Evolutionary conservation across 179 eudicot genomes (phyloP).

Genomic region (Actinidia arguta): DNA sequence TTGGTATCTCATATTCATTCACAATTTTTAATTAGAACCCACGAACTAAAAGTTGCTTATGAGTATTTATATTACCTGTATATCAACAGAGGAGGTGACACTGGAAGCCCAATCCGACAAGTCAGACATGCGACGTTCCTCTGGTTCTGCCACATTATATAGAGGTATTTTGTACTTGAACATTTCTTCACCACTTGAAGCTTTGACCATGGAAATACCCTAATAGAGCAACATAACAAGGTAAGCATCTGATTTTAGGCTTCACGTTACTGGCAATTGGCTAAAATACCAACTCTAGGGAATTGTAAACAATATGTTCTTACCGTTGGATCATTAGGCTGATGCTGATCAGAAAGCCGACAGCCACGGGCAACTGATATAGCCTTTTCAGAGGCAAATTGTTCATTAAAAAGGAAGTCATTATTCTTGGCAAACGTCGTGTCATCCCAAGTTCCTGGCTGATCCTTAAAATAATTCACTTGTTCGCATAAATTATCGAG

Average conservation of each 20-base stretch:
- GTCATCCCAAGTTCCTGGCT: conserved; percentile 38
- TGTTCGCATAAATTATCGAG: conserved; percentile 83
- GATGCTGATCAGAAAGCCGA: conserved; percentile 67
- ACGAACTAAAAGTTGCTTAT: not conserved
- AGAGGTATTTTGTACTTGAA: conserved; percentile 40
- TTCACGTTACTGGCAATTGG: not conserved
- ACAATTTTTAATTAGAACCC: not conserved
- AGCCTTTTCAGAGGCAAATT: conserved; percentile 26
- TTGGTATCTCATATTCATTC: not conserved
- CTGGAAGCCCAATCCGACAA: conserved; percentile 94
- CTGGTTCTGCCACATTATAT: conserved; percentile 62
- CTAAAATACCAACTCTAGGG: not conserved
- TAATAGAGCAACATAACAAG: conserved; percentile 19
- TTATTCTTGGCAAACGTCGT: conserved; percentile 22
- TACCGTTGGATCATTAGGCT: conserved; percentile 44
- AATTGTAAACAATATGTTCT: conserved; percentile 13
- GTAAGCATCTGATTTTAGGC: not conserved
- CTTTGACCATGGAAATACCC: conserved; percentile 41
- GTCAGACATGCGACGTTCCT: conserved; percentile 96
- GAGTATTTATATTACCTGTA: conserved; percentile 53
- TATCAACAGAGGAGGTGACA: conserved; percentile 68
- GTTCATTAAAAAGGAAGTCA: conserved; percentile 28
- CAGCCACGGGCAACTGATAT: conserved; percentile 45
- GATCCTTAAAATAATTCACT: conserved; percentile 67
- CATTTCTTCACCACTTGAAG: conserved; percentile 45